phyloP scores from a whole-genome alignment of 805 yeast species.

The Wickerhamiella nectarea region DNA sequence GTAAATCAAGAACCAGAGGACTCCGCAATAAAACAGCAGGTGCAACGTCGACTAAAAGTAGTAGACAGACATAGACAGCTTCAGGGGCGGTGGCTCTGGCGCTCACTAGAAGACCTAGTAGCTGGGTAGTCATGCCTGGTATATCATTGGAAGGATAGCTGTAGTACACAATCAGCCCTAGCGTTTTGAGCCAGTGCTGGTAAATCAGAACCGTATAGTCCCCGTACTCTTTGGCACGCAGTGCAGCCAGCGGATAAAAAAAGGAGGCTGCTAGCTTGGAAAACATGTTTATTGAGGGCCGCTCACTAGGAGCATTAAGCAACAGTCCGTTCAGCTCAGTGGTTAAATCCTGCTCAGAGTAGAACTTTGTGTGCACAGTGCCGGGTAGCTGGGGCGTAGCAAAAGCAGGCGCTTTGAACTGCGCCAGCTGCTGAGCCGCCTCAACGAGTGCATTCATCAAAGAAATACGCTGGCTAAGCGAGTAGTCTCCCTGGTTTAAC shows the following conservation, averaged over 20 bases:
- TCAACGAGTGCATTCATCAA: conserved; percentile 56
- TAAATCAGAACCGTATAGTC: conserved; percentile 28
- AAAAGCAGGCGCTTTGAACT: conserved; percentile 29
- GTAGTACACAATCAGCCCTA: conserved; percentile 42
- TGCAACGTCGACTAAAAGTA: conserved; percentile 24
- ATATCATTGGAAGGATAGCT: conserved; percentile 43
- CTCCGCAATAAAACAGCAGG: conserved; percentile 21
- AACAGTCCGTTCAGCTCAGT: not conserved
- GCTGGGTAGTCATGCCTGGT: conserved; percentile 45
- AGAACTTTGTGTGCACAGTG: conserved; percentile 33
- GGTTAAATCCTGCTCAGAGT: conserved; percentile 16
- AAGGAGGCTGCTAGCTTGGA: conserved; percentile 34
- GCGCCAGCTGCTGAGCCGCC: conserved; percentile 60
- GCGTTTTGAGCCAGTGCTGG: conserved; percentile 46
- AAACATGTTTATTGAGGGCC: conserved; percentile 20
- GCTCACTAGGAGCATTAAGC: not conserved
- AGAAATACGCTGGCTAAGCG: conserved; percentile 62
- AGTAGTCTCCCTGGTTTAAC: conserved; percentile 59
- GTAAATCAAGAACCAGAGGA: conserved; percentile 19
- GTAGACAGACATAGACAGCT: conserved; percentile 22
- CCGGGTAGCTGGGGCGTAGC: conserved; percentile 33
- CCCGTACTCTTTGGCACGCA: conserved; percentile 13
- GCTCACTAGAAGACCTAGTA: conserved; percentile 25
- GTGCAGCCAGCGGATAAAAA: conserved; percentile 40
- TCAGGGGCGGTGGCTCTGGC: conserved; percentile 19